Percentiles rank a stretch among this genome's conserved stretches.
phyloP scores from a whole-genome alignment of 108 stramenopile species.

The Bacterosira constricta region DNA sequence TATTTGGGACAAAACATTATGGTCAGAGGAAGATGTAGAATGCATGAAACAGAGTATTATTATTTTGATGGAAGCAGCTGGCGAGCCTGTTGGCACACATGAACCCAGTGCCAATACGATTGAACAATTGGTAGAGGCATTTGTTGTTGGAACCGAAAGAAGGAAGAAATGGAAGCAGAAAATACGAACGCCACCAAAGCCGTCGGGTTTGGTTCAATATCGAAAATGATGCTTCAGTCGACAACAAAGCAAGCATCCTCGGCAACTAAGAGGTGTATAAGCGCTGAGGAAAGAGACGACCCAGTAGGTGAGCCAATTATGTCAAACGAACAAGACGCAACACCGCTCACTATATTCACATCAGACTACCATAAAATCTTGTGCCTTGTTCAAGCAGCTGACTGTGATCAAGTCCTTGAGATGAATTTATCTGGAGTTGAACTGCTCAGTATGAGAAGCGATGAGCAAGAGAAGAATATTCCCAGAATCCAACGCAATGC shows the following conservation, averaged over 20 bases:
- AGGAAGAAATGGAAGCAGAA: constrained; percentile 15
- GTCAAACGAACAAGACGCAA: no score
- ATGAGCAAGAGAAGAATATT: no score
- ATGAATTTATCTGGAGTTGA: no score
- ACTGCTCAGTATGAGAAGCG: no score
- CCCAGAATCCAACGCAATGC: no score
- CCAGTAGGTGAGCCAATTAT: no score
- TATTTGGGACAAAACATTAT: neutral
- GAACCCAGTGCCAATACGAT: neutral
- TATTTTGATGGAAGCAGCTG: constrained; percentile 21
- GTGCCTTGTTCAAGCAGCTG: no score
- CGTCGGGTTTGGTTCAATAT: constrained; percentile 8
- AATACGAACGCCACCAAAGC: constrained; percentile 6
- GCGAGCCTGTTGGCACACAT: neutral
- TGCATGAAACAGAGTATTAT: constrained; percentile 12
- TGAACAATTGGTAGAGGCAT: neutral
- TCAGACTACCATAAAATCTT: no score
- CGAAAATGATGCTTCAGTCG: constrained; percentile 6
- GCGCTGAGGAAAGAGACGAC: no score
- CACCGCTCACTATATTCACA: no score
- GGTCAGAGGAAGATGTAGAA: constrained; percentile 3
- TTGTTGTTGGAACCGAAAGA: neutral
- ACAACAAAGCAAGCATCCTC: neutral
- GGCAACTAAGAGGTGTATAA: neutral
- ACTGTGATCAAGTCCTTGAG: no score